Evolutionary conservation across 176 grass and related monocot species (phyloP).

Genomic region (Paspalum vaginatum): DNA sequence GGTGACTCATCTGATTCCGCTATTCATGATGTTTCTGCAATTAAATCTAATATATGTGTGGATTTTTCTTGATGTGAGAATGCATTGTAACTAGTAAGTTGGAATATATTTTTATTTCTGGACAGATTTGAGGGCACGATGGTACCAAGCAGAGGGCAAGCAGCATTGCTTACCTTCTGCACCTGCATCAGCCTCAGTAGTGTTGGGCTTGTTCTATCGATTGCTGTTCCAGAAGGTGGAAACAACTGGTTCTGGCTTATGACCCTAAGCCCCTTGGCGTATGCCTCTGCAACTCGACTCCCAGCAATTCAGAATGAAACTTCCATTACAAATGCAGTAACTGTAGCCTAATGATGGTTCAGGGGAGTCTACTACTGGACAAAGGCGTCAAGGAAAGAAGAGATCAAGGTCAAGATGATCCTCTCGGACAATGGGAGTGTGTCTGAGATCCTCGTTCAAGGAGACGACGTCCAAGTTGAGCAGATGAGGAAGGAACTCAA

Average conservation of each 20-base stretch:
- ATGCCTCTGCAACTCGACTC: slow-evolving; percentile 42
- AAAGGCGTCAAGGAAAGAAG: slow-evolving; percentile 86
- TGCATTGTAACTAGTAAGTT: neutral
- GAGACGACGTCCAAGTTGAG: slow-evolving; percentile 89
- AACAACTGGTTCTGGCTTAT: slow-evolving; percentile 99
- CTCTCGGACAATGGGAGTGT: slow-evolving; percentile 55
- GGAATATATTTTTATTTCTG: neutral
- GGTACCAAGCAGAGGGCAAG: slow-evolving; percentile 90
- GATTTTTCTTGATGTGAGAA: neutral
- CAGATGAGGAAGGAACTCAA: slow-evolving; percentile 87
- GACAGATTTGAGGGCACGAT: slow-evolving; percentile 91
- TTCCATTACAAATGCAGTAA: slow-evolving; percentile 24
- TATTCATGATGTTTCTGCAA: neutral
- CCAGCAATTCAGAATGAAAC: slow-evolving; percentile 25
- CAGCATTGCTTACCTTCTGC: slow-evolving; percentile 90
- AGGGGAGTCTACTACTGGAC: slow-evolving; percentile 98
- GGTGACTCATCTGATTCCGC: neutral
- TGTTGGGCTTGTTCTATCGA: slow-evolving; percentile 85
- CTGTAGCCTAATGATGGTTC: slow-evolving; percentile 23
- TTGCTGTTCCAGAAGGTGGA: slow-evolving; percentile 86
- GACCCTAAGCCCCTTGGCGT: slow-evolving; percentile 87
- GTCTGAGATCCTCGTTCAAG: slow-evolving; percentile 73
- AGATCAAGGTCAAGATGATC: slow-evolving; percentile 92
- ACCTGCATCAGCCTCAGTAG: slow-evolving; percentile 93
- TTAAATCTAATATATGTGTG: neutral